These are phyloP conservation scores for Blastocrithidia nonstop DNA, from an alignment of 208 protist genomes.

Conservation along the genomic window DNA sequence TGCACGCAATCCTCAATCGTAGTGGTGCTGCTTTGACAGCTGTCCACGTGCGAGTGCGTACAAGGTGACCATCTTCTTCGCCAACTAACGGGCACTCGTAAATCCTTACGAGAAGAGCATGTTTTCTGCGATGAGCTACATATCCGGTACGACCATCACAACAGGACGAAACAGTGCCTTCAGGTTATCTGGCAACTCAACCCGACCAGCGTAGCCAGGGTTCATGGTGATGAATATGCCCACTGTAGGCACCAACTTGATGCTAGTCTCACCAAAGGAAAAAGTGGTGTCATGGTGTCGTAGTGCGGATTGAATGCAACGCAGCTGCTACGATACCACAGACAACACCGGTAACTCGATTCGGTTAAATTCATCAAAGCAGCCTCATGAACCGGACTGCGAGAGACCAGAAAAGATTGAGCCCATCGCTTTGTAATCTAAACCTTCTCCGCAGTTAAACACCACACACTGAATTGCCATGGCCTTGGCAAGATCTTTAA, in stretches of 20 bases:
- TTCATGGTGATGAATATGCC: slow-evolving; percentile 99
- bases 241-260: slow-evolving; percentile 83
- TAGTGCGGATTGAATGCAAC: slow-evolving; percentile 93
- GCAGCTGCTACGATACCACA: slow-evolving; percentile 96
- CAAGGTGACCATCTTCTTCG: slow-evolving; percentile 98
- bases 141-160: slow-evolving; percentile 98
- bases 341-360: slow-evolving; percentile 98
- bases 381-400: slow-evolving; percentile 96
- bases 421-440: slow-evolving; percentile 98
- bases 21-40: slow-evolving; percentile 98
- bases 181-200: slow-evolving; percentile 97
- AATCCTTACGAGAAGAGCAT: slow-evolving; percentile 99
- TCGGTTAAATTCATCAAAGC: slow-evolving; percentile 99
- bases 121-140: slow-evolving; percentile 97
- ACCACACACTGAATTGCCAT: slow-evolving; percentile 95
- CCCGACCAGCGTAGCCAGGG: slow-evolving; percentile 98
- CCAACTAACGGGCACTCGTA: slow-evolving; percentile 87
- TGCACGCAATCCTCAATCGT: slow-evolving; percentile 98
- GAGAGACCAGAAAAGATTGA: slow-evolving; percentile 96
- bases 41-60: slow-evolving; percentile 96
- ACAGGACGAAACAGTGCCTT: slow-evolving; percentile 98
- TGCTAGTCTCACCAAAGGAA: slow-evolving; percentile 82
- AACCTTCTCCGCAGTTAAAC: slow-evolving; percentile 98
- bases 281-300: slow-evolving; percentile 73
- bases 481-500: slow-evolving; percentile 97